These are phyloP conservation scores for Corymbia maculata DNA, from an alignment of 345 rosid species.

Conservation along the genomic window DNA sequence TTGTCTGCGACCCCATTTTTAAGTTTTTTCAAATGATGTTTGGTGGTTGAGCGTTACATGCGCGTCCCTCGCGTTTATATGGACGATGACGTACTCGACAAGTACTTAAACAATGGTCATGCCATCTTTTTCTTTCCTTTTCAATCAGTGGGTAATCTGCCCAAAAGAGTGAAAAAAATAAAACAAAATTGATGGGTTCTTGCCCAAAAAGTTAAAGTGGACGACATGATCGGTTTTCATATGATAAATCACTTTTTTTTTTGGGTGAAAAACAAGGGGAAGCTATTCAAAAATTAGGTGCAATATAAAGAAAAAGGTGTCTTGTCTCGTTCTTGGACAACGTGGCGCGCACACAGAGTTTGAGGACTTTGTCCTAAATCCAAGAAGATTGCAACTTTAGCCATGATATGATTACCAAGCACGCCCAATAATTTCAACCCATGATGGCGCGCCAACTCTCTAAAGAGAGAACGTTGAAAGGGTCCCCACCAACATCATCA, in stretches of 20 bases:
- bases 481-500: background rate
- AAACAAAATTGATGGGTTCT: background rate
- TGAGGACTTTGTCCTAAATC: background rate
- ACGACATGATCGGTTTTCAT: background rate
- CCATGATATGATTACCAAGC: background rate
- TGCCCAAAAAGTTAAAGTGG: background rate
- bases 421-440: too few species aligned
- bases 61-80: background rate
- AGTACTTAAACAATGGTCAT: background rate
- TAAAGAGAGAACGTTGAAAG: background rate
- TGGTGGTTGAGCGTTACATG: background rate
- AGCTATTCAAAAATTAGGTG: background rate
- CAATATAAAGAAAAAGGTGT: background rate
- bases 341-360: background rate
- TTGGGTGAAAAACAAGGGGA: background rate
- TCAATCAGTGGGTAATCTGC: background rate
- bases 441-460: background rate
- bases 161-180: background rate
- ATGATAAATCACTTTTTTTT: background rate
- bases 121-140: background rate
- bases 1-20: background rate
- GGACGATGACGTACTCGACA: background rate
- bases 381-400: background rate
- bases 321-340: background rate
- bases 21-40: background rate